Evolutionary conservation across 2,329 filamentous ascomycete genomes (phyloP).

Genomic region (Talaromyces sp.): DNA sequence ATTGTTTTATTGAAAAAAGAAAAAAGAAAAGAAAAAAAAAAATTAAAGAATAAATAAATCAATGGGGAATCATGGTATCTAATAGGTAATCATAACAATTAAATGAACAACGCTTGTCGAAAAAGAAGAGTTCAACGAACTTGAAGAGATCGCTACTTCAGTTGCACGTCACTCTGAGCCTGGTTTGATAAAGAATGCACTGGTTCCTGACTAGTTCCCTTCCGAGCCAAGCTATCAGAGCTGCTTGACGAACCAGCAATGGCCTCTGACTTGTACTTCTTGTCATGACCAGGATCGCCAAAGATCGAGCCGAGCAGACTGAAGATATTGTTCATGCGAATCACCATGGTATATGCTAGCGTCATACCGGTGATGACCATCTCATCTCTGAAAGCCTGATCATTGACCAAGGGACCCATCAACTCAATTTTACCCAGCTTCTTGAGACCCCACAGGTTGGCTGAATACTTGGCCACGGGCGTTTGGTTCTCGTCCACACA

Average conservation of each 20-base stretch:
- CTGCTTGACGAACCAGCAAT: background rate
- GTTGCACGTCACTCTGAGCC: too few species aligned
- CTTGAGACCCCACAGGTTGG: conserved; percentile 27
- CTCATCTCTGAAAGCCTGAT: conserved; percentile 28
- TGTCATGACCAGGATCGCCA: conserved; percentile 19
- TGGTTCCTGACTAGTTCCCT: background rate
- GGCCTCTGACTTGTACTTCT: conserved; percentile 10
- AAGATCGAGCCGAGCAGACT: conserved; percentile 29
- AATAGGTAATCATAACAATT: too few species aligned
- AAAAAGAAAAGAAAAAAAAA: too few species aligned
- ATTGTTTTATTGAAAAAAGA: too few species aligned
- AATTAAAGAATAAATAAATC: background rate
- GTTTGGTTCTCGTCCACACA: conserved; percentile 31
- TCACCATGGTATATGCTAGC: conserved; percentile 29
- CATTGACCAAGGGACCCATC: conserved; percentile 20
- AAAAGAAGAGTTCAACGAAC: too few species aligned
- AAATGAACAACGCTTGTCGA: too few species aligned
- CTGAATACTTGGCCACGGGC: conserved; percentile 31
- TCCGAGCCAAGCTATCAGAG: background rate
- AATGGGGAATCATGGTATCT: background rate
- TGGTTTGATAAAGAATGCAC: background rate
- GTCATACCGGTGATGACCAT: conserved; percentile 34
- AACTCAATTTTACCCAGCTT: conserved; percentile 33
- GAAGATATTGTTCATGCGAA: conserved; percentile 27
- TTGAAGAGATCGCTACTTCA: background rate